These are phyloP conservation scores for Canavalia ensiformis DNA, from an alignment of 306 rosid genomes.

Conservation along the genomic window DNA sequence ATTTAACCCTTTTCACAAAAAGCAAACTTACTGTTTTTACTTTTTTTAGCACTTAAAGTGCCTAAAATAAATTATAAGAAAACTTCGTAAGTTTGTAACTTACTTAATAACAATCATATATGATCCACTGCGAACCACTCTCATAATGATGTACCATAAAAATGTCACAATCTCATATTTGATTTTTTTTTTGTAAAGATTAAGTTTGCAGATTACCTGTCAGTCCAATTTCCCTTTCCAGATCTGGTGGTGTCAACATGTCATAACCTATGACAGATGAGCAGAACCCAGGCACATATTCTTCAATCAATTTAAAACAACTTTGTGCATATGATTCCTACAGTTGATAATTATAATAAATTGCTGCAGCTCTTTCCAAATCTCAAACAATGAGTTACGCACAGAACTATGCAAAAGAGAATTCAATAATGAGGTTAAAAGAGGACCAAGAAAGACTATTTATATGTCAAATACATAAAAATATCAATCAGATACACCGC, in stretches of 20 bases:
- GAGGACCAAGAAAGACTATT: neutral
- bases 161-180: neutral
- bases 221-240: constrained; percentile 77
- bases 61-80: too few relatives aligned
- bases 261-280: constrained; percentile 75
- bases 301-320: constrained; percentile 69
- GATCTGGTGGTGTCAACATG: constrained; percentile 82
- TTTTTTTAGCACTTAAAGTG: too few relatives aligned
- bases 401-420: neutral
- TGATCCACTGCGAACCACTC: too few relatives aligned
- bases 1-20: too few relatives aligned
- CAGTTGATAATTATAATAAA: constrained; percentile 31
- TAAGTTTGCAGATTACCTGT: constrained; percentile 60
- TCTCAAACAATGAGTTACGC: neutral
- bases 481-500: neutral
- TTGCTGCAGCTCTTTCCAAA: neutral
- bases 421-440: neutral
- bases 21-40: too few relatives aligned
- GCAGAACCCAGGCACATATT: constrained; percentile 76
- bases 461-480: constrained; percentile 1
- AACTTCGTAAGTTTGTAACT: too few relatives aligned
- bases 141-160: too few relatives aligned
- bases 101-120: too few relatives aligned
- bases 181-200: neutral
- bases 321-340: constrained; percentile 68